Evolutionary conservation across 345 rosid species (phyloP).

Genomic region (Clausena lansium): DNA sequence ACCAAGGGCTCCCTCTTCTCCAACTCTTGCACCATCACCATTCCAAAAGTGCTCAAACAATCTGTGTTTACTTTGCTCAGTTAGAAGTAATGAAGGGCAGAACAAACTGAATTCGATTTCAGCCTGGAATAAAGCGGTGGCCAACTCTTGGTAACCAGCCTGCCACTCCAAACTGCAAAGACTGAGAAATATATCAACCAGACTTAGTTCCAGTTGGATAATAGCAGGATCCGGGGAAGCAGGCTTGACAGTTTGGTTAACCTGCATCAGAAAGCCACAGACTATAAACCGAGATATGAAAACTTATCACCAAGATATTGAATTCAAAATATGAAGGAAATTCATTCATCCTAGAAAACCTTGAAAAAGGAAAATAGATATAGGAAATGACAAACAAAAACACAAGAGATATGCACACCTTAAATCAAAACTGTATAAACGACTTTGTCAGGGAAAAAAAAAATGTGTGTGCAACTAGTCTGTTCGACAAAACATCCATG

Average conservation of each 20-base stretch:
- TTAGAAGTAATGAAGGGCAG: conserved; percentile 69
- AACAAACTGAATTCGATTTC: conserved; percentile 87
- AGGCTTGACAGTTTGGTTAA: conserved; percentile 40
- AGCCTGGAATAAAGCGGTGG: conserved; percentile 91
- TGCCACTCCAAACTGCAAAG: conserved; percentile 98
- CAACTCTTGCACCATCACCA: conserved; percentile 79
- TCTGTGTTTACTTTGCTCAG: conserved; percentile 76
- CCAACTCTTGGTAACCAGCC: conserved; percentile 84
- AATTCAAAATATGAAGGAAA: not conserved
- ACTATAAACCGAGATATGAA: not conserved
- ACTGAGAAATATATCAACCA: conserved; percentile 83
- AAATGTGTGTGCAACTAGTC: not conserved
- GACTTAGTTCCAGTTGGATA: conserved; percentile 68
- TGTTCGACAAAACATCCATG: not conserved
- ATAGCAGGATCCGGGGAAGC: conserved; percentile 41
- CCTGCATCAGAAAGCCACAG: conserved; percentile 46
- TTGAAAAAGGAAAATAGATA: not conserved
- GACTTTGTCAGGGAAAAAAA: not conserved
- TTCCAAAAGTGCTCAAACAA: conserved; percentile 96
- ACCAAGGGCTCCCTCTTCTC: conserved; percentile 93
- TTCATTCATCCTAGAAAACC: not conserved
- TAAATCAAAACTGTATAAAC: not conserved
- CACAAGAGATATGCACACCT: not conserved
- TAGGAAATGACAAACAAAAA: not conserved
- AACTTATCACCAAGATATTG: not conserved